Evolutionary conservation across 1,284 basidiomycete genomes (phyloP).

Genomic region (Cryptococcus floricola): DNA sequence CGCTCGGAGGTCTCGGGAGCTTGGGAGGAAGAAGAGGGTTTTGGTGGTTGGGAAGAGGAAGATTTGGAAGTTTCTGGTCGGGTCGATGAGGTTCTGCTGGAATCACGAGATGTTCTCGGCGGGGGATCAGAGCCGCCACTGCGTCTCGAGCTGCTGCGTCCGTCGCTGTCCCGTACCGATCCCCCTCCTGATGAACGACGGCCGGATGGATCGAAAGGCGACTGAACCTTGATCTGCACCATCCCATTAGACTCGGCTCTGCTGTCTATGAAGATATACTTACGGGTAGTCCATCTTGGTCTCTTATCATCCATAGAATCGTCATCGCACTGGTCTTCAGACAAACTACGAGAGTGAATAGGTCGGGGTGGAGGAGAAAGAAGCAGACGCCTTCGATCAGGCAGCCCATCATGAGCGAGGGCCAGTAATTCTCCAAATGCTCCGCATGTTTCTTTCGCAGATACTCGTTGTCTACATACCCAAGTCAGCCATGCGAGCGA

Average conservation of each 20-base stretch:
- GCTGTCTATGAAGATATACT: constrained; percentile 1
- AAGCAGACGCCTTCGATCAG: constrained; percentile 18
- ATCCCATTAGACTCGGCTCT: not conserved
- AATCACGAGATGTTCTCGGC: not conserved
- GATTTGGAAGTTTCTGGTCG: not conserved
- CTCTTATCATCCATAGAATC: constrained; percentile 20
- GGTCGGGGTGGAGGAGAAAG: constrained; percentile 26
- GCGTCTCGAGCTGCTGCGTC: not conserved
- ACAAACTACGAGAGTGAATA: constrained; percentile 32
- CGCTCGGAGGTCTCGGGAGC: not conserved
- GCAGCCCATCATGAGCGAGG: constrained; percentile 20
- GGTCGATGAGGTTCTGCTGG: not conserved
- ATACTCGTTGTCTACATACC: constrained; percentile 11
- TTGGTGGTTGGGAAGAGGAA: not conserved
- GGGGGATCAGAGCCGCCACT: not conserved
- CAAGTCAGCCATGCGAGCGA: not conserved
- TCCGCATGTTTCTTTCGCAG: constrained; percentile 9
- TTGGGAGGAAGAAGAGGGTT: not conserved
- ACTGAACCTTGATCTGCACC: not conserved
- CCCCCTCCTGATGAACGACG: not conserved
- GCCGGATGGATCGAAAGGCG: not conserved
- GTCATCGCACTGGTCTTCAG: constrained; percentile 25
- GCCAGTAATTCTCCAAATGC: constrained; percentile 30
- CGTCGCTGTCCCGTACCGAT: not conserved
- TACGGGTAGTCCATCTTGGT: constrained; percentile 18